Base-by-base conservation (phyloP, 208 protist genomes). In the Acanthamoeba divionensis region DNA sequence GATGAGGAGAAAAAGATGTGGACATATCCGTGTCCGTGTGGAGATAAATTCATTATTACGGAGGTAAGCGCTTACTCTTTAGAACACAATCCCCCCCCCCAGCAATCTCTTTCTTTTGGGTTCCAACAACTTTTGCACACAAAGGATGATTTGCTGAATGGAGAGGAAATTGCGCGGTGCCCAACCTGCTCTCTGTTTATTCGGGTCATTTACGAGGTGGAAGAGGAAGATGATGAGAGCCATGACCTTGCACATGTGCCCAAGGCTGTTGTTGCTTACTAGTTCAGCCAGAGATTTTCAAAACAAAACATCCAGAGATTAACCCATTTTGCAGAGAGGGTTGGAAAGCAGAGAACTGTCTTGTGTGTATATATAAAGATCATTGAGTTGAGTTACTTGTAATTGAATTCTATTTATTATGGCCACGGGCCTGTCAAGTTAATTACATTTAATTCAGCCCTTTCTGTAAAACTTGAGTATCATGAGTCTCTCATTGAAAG, bases 141-240 rank as follows among this genome's bases (percentile, higher is more conserved):
- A 62, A 79, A 95, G 89, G 94, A 96, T 65, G 94, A 97, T 33
- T 65, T 97, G 36, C 26, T 91, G 21, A 90, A 96, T 47, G 95
- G 94, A 31, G 95, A 96, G 67, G 95, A 97, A 21, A 92, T 96
- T 62, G 95, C 94, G 15, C 85, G 75, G 0, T 97, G 95, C 69
- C 95, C 95, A n/a, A 95, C 90, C 90, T 97, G 95, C 91, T 96
- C 94, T n/a, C 89, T 97, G 13, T 57, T 96, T 44, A 71, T 97
- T 21, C 80, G 93, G 21, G 94, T 97, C n/a, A 94, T 96, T 21
- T 96, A 95, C 62, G 71, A 92, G 38, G 63, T 93, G 9, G 60
- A 83, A 6, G 90, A 93, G 66, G 62, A 79, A 29, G 86, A 90
- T 15, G 75, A 85, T 0, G 75, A 86, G 15, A 31, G 33, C 65